phyloP scores from a whole-genome alignment of 306 rosid species.

The Medicago ruthenica region DNA sequence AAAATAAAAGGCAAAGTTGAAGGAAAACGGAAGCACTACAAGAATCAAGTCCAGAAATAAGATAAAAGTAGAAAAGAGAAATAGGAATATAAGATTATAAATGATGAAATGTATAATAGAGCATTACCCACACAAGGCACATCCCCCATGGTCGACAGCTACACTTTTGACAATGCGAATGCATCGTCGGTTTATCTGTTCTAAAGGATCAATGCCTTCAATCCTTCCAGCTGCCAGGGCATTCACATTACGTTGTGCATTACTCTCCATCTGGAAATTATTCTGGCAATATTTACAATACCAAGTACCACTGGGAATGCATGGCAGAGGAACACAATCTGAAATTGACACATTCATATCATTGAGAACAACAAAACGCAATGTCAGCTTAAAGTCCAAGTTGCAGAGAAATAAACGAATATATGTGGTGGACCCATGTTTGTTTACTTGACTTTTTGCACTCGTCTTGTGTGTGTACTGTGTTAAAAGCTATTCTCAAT shows the following conservation, averaged over 20 bases:
- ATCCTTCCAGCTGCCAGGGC: slow-evolving; percentile 89
- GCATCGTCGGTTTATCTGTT: slow-evolving; percentile 78
- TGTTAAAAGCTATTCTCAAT: not conserved
- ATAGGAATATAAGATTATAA: not conserved
- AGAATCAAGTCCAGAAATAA: not conserved
- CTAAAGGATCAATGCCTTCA: slow-evolving; percentile 75
- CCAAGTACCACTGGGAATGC: slow-evolving; percentile 74
- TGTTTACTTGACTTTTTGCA: not conserved
- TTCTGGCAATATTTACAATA: slow-evolving; percentile 87
- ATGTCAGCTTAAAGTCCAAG: slow-evolving; percentile 13
- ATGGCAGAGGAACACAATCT: slow-evolving; percentile 80
- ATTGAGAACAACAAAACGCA: not conserved
- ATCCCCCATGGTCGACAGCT: slow-evolving; percentile 82
- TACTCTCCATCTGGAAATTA: slow-evolving; percentile 62
- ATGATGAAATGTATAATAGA: slow-evolving; percentile 14
- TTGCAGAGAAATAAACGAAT: not conserved
- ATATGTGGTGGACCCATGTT: not conserved
- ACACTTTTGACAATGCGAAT: slow-evolving; percentile 74
- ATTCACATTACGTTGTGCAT: slow-evolving; percentile 65
- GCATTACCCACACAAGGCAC: slow-evolving; percentile 84
- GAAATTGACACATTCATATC: slow-evolving; percentile 39
- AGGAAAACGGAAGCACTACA: not conserved
- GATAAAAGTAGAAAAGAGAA: not conserved
- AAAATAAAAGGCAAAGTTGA: not conserved
- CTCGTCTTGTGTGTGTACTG: not conserved